Percentiles rank a stretch among this genome's conserved stretches.
These are phyloP conservation scores for Parastagonospora nodorum DNA, from an alignment of 2,329 filamentous ascomycete genomes.

Conservation along the genomic window DNA sequence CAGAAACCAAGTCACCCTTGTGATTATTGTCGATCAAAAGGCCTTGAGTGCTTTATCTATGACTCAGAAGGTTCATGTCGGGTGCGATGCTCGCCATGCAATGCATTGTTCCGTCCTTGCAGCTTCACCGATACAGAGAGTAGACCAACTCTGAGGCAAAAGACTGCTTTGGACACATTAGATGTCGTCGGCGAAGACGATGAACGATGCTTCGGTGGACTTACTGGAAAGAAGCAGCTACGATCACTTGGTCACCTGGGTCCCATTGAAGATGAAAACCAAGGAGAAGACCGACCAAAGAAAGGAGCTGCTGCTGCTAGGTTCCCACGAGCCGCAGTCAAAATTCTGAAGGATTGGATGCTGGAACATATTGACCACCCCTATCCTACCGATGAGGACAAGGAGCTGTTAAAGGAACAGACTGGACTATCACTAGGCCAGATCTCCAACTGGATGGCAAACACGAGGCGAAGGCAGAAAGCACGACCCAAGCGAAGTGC, in stretches of 20 bases:
- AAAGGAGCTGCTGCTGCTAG: constrained; percentile 47
- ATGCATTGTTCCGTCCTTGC: constrained; percentile 55
- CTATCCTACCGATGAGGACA: constrained; percentile 87
- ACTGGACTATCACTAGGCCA: constrained; percentile 83
- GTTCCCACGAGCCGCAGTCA: constrained; percentile 80
- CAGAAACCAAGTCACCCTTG: constrained; percentile 52
- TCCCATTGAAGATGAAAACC: constrained; percentile 39
- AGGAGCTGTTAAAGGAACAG: constrained; percentile 74
- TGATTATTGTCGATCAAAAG: constrained; percentile 54
- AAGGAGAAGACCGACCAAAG: constrained; percentile 34
- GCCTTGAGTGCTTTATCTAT: constrained; percentile 55
- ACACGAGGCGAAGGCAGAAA: constrained; percentile 83
- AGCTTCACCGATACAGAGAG: constrained; percentile 50
- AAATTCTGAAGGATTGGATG: constrained; percentile 83
- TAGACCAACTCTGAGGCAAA: constrained; percentile 35
- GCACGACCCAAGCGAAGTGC: constrained; percentile 69
- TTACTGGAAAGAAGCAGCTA: constrained; percentile 47
- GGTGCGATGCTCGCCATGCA: constrained; percentile 53
- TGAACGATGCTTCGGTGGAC: constrained; percentile 36
- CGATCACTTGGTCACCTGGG: constrained; percentile 42
- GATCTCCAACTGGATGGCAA: constrained; percentile 91
- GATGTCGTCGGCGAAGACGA: constrained; percentile 52
- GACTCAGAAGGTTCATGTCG: constrained; percentile 45
- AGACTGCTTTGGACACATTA: constrained; percentile 53
- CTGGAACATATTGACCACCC: constrained; percentile 79